phyloP scores from a whole-genome alignment of 2,329 filamentous ascomycete genomes.

The Verticillium nonalfalfae region DNA sequence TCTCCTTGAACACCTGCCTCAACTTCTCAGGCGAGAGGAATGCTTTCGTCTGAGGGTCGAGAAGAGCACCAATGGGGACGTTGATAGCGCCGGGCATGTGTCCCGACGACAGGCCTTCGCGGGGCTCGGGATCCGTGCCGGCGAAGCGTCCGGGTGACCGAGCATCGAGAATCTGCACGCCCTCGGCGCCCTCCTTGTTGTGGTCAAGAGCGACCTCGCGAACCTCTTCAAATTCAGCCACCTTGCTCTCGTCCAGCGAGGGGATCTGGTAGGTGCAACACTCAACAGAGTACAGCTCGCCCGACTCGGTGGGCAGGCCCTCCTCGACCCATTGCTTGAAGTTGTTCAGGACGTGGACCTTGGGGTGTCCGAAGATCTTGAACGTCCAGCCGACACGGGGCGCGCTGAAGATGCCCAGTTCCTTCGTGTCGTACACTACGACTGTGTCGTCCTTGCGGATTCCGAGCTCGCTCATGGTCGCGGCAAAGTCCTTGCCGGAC shows the following conservation, averaged over 20 bases:
- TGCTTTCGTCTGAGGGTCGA: slow-evolving; percentile 79
- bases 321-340: slow-evolving; percentile 90
- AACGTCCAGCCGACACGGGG: slow-evolving; percentile 93
- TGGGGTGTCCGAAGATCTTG: slow-evolving; percentile 79
- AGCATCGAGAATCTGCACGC: slow-evolving; percentile 85
- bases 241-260: slow-evolving; percentile 53
- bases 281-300: slow-evolving; percentile 62
- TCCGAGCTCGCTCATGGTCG: slow-evolving; percentile 82
- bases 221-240: slow-evolving; percentile 78
- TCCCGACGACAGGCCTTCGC: slow-evolving; percentile 78
- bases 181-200: slow-evolving; percentile 77
- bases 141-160: slow-evolving; percentile 73
- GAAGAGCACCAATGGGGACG: slow-evolving; percentile 70
- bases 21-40: slow-evolving; percentile 69
- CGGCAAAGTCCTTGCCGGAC: slow-evolving; percentile 69
- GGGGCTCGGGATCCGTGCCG: slow-evolving; percentile 78
- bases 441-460: slow-evolving; percentile 83
- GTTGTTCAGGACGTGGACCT: slow-evolving; percentile 90
- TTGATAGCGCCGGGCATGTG: slow-evolving; percentile 87
- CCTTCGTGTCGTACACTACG: slow-evolving; percentile 89
- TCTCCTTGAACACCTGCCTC: slow-evolving; percentile 68
- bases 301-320: slow-evolving; percentile 75
- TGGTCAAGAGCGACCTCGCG: slow-evolving; percentile 68
- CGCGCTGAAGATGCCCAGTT: slow-evolving; percentile 89
- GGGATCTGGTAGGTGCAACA: slow-evolving; percentile 60